Conservation (phyloP, 208 protist genomes). For the Zelonia costaricensis region DNA sequence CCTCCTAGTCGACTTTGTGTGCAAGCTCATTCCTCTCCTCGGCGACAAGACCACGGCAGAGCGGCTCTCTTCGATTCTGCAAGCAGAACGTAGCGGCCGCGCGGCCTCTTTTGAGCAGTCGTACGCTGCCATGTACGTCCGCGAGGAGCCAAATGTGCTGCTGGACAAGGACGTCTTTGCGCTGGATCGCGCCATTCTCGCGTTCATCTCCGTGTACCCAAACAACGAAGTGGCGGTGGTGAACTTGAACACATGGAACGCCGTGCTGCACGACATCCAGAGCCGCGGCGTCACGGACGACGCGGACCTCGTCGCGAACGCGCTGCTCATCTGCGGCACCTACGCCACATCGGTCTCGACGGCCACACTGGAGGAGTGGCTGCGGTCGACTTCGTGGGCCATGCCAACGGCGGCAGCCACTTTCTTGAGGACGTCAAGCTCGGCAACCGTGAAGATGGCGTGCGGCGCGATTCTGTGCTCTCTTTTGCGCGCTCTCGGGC, state of each 20-base stretch:
- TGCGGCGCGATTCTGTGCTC: slow-evolving; percentile 44
- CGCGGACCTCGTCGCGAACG: slow-evolving; percentile 56
- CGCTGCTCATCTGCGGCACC: slow-evolving; percentile 49
- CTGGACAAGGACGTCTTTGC: slow-evolving; percentile 88
- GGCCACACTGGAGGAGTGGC: slow-evolving; percentile 43
- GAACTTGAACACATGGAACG: slow-evolving; percentile 57
- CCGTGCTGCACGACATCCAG: slow-evolving; percentile 60
- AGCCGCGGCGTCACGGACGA: slow-evolving; percentile 59
- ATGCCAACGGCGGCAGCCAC: slow-evolving; percentile 44
- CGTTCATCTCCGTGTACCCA: slow-evolving; percentile 40
- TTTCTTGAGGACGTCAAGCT: slow-evolving; percentile 35
- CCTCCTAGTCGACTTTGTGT: slow-evolving; percentile 60
- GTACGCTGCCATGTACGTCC: slow-evolving; percentile 61
- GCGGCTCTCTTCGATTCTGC: slow-evolving; percentile 40
- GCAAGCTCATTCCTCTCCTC: slow-evolving; percentile 30
- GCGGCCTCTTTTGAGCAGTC: slow-evolving; percentile 64
- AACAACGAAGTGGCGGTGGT: slow-evolving; percentile 38
- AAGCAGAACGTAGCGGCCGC: slow-evolving; percentile 38
- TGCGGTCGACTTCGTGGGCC: slow-evolving; percentile 35
- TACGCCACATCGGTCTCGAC: slow-evolving; percentile 60
- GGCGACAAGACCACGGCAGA: slow-evolving; percentile 14
- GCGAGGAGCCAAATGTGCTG: slow-evolving; percentile 50
- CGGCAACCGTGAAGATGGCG: slow-evolving; percentile 35
- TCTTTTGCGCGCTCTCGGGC: slow-evolving; percentile 46
- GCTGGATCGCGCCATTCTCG: slow-evolving; percentile 68